These are phyloP conservation scores for Candida silvicultrix DNA, from an alignment of 805 yeast genomes.

Conservation along the genomic window DNA sequence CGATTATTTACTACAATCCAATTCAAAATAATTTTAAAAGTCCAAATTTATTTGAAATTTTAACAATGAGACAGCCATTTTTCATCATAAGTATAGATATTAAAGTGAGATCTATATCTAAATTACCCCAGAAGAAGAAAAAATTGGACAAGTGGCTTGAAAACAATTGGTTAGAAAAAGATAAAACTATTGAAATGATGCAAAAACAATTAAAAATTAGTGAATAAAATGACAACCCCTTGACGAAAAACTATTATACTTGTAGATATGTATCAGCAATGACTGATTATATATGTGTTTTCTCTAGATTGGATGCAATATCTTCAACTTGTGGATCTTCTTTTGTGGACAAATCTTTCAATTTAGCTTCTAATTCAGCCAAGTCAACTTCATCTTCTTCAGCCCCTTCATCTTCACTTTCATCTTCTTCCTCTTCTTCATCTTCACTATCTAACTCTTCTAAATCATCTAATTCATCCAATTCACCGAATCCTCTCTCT, in stretches of 20 bases:
- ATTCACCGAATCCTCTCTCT: constrained; percentile 69
- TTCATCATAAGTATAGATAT: constrained; percentile 22
- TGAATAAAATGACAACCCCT: constrained; percentile 2
- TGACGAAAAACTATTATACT: too few species aligned
- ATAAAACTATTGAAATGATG: constrained; percentile 37
- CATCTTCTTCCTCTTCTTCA: constrained; percentile 39
- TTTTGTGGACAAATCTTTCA: constrained; percentile 34
- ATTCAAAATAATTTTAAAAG: constrained; percentile 22
- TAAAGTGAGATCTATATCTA: constrained; percentile 28
- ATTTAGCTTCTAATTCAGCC: constrained; percentile 33
- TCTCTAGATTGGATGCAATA: constrained; percentile 53
- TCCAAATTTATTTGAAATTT: constrained; percentile 32
- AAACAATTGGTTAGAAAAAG: constrained; percentile 65
- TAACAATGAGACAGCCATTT: constrained; percentile 25
- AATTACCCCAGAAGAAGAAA: constrained; percentile 46
- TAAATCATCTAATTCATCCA: constrained; percentile 91
- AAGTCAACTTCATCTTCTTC: constrained; percentile 37
- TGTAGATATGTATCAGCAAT: too few species aligned
- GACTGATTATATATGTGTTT: constrained; percentile 36
- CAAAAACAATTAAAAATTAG: constrained; percentile 25
- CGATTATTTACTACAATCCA: constrained; percentile 32
- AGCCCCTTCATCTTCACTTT: constrained; percentile 29
- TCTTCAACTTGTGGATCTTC: constrained; percentile 45
- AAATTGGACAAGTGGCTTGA: constrained; percentile 75
- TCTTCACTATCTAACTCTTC: constrained; percentile 71